These are phyloP conservation scores for Lepidium africanum DNA, from an alignment of 345 rosid species.

Conservation along the genomic window DNA sequence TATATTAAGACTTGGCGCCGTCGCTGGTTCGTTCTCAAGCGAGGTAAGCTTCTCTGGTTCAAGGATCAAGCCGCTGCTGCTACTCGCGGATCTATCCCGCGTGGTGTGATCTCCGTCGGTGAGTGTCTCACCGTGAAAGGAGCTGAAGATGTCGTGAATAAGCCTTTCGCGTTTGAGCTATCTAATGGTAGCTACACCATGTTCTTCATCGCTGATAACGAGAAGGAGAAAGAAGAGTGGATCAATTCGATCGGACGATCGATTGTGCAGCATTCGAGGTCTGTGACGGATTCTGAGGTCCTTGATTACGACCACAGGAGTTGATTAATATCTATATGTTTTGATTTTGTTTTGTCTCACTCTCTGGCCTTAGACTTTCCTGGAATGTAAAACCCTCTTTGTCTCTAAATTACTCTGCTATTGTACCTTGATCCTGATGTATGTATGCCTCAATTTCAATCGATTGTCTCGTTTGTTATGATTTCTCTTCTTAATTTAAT, in stretches of 20 bases:
- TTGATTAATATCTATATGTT: background rate
- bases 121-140: conserved; percentile 78
- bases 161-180: conserved; percentile 68
- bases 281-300: conserved; percentile 77
- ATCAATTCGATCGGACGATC: conserved; percentile 83
- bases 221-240: conserved; percentile 88
- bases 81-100: conserved; percentile 51
- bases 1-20: conserved; percentile 85
- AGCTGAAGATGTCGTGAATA: conserved; percentile 72
- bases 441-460: conserved; percentile 17
- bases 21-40: conserved; percentile 79
- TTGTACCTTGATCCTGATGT: conserved; percentile 7
- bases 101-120: conserved; percentile 61
- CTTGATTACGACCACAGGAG: conserved; percentile 41
- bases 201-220: conserved; percentile 74
- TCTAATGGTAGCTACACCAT: conserved; percentile 51
- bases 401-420: background rate
- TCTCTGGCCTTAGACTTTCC: background rate
- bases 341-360: background rate
- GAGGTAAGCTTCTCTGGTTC: conserved; percentile 83
- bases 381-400: background rate
- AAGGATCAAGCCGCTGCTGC: conserved; percentile 45
- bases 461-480: background rate
- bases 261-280: conserved; percentile 71
- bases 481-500: background rate